phyloP scores from a whole-genome alignment of 371 early-diverging fungal genomes.

The Mortierella sp. region DNA sequence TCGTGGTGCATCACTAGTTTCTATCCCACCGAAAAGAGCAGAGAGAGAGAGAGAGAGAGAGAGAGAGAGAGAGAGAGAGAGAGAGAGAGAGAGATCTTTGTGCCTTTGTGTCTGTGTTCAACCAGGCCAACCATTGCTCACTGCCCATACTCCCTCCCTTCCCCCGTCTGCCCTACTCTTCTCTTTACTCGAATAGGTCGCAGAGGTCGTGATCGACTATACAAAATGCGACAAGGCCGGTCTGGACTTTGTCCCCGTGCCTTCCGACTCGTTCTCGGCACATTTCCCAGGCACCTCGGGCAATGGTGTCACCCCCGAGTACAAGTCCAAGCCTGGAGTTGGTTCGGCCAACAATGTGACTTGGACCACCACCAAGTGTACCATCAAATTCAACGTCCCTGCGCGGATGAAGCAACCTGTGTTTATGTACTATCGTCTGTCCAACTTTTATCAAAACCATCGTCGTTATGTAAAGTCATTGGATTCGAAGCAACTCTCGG shows the following conservation, averaged over 20 bases:
- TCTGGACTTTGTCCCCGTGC: constrained; percentile 27
- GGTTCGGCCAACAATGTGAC: constrained; percentile 16
- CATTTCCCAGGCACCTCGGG: constrained; percentile 46
- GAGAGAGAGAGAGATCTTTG: not conserved
- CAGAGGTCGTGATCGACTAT: constrained; percentile 92
- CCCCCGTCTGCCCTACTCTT: not conserved
- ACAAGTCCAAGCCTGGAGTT: constrained; percentile 16
- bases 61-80: not conserved
- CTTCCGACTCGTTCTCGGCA: constrained; percentile 46
- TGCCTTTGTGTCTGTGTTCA: not conserved
- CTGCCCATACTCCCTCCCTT: not conserved
- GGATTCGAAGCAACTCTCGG: constrained; percentile 85
- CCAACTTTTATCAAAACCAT: constrained; percentile 99
- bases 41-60: too few relatives aligned
- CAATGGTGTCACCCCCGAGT: constrained; percentile 43
- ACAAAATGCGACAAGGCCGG: constrained; percentile 74
- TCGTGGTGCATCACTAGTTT: too few relatives aligned
- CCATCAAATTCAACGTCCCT: constrained; percentile 80
- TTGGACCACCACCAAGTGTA: constrained; percentile 66
- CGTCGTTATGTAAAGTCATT: constrained; percentile 94
- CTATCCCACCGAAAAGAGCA: too few relatives aligned
- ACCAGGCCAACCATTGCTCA: not conserved
- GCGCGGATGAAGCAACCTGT: constrained; percentile 78
- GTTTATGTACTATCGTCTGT: constrained; percentile 94
- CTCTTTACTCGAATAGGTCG: constrained; percentile 54